These are phyloP conservation scores for Sporisorium exsertum DNA, from an alignment of 1,284 basidiomycete genomes.

Conservation along the genomic window DNA sequence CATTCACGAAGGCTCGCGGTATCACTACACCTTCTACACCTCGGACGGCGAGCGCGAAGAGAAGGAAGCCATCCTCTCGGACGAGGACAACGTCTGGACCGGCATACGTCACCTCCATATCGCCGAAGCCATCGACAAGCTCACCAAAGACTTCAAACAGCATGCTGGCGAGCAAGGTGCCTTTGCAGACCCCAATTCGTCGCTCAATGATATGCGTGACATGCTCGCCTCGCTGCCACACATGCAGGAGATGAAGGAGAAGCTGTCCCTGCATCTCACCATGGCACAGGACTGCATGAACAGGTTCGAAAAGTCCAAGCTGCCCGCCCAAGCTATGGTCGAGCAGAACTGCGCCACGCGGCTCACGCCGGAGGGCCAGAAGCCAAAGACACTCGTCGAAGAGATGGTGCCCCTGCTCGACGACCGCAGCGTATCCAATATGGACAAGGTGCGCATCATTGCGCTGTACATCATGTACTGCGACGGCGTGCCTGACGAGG, in stretches of 20 bases:
- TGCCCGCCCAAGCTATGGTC: slow-evolving; percentile 86
- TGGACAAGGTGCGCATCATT: slow-evolving; percentile 94
- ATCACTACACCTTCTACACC: slow-evolving; percentile 76
- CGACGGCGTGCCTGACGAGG: slow-evolving; percentile 97
- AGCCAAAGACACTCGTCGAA: slow-evolving; percentile 78
- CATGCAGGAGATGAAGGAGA: slow-evolving; percentile 94
- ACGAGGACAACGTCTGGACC: slow-evolving; percentile 90
- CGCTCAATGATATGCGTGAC: slow-evolving; percentile 97
- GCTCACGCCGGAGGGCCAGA: slow-evolving; percentile 63
- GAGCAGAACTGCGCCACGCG: slow-evolving; percentile 77
- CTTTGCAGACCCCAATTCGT: slow-evolving; percentile 78
- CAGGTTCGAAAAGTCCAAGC: slow-evolving; percentile 87
- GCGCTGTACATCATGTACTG: slow-evolving; percentile 94
- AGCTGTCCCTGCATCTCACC: slow-evolving; percentile 94
- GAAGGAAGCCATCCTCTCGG: slow-evolving; percentile 83
- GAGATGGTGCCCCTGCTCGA: slow-evolving; percentile 98
- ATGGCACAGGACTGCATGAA: slow-evolving; percentile 98
- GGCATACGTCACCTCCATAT: slow-evolving; percentile 96
- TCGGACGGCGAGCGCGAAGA: slow-evolving; percentile 81
- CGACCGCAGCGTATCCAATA: slow-evolving; percentile 76
- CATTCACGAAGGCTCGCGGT: slow-evolving; percentile 82
- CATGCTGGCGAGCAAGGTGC: slow-evolving; percentile 93
- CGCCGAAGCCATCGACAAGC: slow-evolving; percentile 95
- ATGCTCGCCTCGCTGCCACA: slow-evolving; percentile 96
- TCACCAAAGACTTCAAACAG: slow-evolving; percentile 93